phyloP scores from a whole-genome alignment of 139 green algal species.

The Yamagishiella unicocca region DNA sequence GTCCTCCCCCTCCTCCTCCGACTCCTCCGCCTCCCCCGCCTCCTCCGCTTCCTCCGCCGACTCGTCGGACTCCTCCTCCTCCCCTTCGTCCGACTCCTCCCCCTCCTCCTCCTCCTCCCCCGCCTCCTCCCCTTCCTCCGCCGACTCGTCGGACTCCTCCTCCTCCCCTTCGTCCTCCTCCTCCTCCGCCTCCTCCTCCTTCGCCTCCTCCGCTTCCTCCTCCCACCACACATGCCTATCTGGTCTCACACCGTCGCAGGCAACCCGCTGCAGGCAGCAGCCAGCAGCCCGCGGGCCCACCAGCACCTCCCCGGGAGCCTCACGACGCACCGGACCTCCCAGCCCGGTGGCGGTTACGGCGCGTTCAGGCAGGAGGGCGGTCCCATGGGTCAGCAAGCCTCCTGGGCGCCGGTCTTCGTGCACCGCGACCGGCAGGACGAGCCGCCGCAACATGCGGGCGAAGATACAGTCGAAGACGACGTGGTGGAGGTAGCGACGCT shows the following conservation, averaged over 20 bases:
- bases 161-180: too few relatives aligned
- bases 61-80: too few relatives aligned
- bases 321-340: neutral
- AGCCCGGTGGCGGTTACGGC: neutral
- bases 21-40: too few relatives aligned
- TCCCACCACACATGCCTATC: too few relatives aligned
- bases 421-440: neutral
- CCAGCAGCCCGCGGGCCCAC: neutral
- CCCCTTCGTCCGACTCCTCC: too few relatives aligned
- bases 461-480: constrained; percentile 6
- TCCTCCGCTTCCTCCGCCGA: too few relatives aligned
- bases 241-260: neutral
- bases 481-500: constrained; percentile 8
- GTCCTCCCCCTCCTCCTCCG: too few relatives aligned
- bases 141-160: too few relatives aligned
- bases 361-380: neutral
- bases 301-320: neutral
- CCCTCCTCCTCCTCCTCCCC: too few relatives aligned
- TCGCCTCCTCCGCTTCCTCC: too few relatives aligned
- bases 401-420: neutral
- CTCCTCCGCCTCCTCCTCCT: too few relatives aligned
- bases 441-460: neutral
- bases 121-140: too few relatives aligned
- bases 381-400: neutral
- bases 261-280: neutral